Conservation (phyloP, 805 yeast species). For the Starmerella tilneyi region DNA sequence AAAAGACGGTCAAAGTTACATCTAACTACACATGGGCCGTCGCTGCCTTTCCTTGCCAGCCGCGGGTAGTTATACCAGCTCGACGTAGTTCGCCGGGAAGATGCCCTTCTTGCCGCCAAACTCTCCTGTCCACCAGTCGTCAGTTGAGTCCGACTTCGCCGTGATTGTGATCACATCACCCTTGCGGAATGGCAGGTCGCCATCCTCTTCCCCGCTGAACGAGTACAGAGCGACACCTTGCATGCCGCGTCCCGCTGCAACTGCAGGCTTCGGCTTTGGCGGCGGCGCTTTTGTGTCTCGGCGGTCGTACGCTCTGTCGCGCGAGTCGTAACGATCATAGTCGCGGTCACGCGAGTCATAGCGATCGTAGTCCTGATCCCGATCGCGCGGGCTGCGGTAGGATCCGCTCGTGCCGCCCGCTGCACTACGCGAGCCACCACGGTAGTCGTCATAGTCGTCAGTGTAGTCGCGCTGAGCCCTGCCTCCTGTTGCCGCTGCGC, state of each 20-base stretch:
- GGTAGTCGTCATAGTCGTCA: slow-evolving; percentile 22
- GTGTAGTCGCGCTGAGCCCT: slow-evolving; percentile 16
- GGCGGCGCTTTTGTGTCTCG: slow-evolving; percentile 23
- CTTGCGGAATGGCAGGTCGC: slow-evolving; percentile 84
- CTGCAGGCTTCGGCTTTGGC: slow-evolving; percentile 12
- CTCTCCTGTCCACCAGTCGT: slow-evolving; percentile 99
- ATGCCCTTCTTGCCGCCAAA: slow-evolving; percentile 77
- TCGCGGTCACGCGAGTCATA: slow-evolving; percentile 24
- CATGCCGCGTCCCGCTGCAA: slow-evolving; percentile 37
- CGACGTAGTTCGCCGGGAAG: slow-evolving; percentile 95
- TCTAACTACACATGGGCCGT: background rate
- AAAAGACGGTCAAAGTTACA: no score
- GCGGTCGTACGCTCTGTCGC: slow-evolving; percentile 34
- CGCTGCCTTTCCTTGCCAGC: background rate
- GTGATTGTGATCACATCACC: slow-evolving; percentile 86
- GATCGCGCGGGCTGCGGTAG: slow-evolving; percentile 10
- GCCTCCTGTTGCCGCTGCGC: slow-evolving; percentile 7
- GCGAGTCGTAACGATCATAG: slow-evolving; percentile 21
- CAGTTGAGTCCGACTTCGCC: slow-evolving; percentile 75
- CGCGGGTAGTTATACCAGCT: slow-evolving; percentile 41
- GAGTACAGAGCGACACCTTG: slow-evolving; percentile 86
- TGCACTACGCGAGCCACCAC: background rate
- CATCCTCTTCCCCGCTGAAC: slow-evolving; percentile 86
- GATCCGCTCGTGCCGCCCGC: background rate
- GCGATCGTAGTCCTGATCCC: slow-evolving; percentile 12